Evolutionary conservation across 345 rosid genomes (phyloP).

Genomic region (Populus alba): DNA sequence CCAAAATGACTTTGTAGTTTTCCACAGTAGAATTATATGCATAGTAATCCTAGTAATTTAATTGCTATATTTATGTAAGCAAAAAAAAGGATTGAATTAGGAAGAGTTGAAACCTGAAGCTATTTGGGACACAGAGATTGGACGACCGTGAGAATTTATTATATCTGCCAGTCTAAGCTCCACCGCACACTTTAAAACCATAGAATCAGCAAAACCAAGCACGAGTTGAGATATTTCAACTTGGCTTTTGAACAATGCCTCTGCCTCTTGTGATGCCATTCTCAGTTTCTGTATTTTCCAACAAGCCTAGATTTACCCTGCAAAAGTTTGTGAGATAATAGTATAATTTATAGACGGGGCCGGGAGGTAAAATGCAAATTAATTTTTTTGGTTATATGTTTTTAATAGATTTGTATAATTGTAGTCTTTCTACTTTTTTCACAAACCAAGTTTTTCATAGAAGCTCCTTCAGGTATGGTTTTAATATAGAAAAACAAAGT

Average conservation of each 20-base stretch:
- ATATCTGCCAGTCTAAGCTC: constrained; percentile 35
- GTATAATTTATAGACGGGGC: no score
- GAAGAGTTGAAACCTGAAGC: constrained; percentile 20
- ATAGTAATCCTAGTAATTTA: no score
- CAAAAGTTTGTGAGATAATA: neutral
- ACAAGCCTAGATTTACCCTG: no score
- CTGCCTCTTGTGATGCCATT: neutral
- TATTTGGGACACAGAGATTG: constrained; percentile 20
- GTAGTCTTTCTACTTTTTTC: neutral
- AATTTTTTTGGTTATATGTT: no score
- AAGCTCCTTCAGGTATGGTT: constrained; percentile 9
- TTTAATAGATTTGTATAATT: no score
- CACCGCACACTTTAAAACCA: constrained; percentile 7
- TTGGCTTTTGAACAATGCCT: neutral
- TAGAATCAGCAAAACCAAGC: constrained; percentile 24
- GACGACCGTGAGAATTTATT: constrained; percentile 20
- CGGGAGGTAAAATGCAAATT: no score
- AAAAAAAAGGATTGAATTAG: neutral
- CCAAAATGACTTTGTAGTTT: no score
- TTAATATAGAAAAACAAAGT: neutral
- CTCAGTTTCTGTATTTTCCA: neutral
- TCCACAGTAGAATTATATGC: no score
- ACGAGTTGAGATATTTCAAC: neutral
- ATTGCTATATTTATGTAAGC: no score
- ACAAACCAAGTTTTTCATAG: neutral